Percentiles rank a stretch among this genome's conserved stretches.
Evolutionary conservation across 2,329 filamentous ascomycete genomes (phyloP).

Genomic region (Achaetomium macrosporum): DNA sequence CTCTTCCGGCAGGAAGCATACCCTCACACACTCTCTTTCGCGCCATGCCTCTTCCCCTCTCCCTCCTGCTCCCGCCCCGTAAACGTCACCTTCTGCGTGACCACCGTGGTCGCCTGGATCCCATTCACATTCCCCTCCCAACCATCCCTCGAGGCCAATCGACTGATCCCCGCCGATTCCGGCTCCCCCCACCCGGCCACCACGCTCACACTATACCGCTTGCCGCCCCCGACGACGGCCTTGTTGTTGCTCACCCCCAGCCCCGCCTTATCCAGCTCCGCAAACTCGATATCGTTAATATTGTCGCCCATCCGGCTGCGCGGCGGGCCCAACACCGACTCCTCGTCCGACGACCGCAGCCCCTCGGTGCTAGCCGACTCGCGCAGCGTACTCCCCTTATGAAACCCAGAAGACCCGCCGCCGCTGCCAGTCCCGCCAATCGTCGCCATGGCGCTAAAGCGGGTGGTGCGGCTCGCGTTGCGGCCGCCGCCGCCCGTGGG

Average conservation of each 20-base stretch:
- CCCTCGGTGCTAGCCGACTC: constrained; percentile 15
- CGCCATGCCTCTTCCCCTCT: too few species aligned
- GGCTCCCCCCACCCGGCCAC: constrained; percentile 2
- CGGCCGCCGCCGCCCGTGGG: background rate
- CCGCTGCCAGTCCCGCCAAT: background rate
- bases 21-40: too few species aligned
- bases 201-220: constrained; percentile 16
- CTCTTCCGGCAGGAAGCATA: too few species aligned
- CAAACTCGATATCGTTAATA: constrained; percentile 16
- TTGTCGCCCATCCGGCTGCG: background rate
- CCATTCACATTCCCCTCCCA: too few species aligned
- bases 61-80: too few species aligned
- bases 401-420: background rate
- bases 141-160: too few species aligned
- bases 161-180: too few species aligned
- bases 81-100: too few species aligned
- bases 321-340: background rate
- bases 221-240: background rate
- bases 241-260: background rate
- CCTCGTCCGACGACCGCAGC: background rate
- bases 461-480: background rate
- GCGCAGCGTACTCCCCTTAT: background rate
- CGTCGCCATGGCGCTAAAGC: background rate
- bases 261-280: background rate
- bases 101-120: too few species aligned